phyloP scores from a whole-genome alignment of 2,329 filamentous ascomycete species.

The Sporothrix protearum region DNA sequence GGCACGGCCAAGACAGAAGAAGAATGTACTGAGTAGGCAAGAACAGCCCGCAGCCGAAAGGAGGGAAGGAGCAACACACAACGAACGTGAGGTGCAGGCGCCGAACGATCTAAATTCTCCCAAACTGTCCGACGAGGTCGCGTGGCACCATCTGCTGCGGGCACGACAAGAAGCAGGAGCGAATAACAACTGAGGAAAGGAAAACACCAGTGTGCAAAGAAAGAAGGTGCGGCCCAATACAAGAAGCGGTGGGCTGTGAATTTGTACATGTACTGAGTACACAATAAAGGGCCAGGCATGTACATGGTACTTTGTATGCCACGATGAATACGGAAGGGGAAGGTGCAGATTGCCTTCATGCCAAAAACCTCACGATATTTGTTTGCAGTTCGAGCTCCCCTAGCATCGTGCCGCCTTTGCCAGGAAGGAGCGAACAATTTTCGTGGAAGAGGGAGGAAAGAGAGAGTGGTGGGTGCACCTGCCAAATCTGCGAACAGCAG shows the following conservation, averaged over 20 bases:
- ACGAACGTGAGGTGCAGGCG: not conserved
- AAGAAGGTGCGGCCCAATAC: not conserved
- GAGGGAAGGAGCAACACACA: not conserved
- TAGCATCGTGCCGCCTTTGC: not conserved
- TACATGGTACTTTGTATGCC: not conserved
- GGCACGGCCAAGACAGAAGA: not conserved
- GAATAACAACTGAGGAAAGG: not conserved
- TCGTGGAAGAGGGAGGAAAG: not conserved
- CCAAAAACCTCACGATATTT: not conserved
- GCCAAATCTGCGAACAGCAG: not conserved
- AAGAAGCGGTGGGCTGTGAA: not conserved
- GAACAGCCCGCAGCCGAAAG: not conserved
- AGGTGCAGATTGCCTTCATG: not conserved
- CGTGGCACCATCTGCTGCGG: not conserved
- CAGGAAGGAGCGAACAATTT: not conserved
- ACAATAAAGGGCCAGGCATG: no score
- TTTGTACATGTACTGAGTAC: no score
- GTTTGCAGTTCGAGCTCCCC: not conserved
- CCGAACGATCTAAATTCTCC: not conserved
- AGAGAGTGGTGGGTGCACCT: not conserved
- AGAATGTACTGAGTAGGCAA: slow-evolving; percentile 1
- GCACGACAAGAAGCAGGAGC: not conserved
- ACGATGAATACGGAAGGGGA: not conserved
- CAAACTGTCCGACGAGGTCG: not conserved
- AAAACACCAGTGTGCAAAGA: not conserved